Conservation (phyloP, 352 stramenopile genomes). For the Pelagophyceae sp. region DNA sequence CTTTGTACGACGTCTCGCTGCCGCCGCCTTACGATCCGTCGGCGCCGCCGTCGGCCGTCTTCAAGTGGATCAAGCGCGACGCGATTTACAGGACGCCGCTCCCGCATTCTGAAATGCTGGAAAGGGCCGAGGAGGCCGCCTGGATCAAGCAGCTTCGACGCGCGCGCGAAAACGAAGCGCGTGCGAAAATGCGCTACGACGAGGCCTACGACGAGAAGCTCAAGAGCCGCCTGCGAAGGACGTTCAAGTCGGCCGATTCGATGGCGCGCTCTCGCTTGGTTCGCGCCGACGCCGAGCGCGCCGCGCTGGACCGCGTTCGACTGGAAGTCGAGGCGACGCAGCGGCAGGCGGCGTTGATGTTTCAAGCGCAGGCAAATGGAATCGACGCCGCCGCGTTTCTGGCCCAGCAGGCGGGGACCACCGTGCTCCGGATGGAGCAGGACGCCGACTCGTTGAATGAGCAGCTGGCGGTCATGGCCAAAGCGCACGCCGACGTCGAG, state of each 20-base stretch:
- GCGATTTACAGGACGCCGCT: constrained; percentile 14
- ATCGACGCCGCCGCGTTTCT: constrained; percentile 3
- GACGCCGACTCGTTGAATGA: neutral
- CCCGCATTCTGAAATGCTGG: constrained; percentile 18
- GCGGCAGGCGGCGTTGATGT: neutral
- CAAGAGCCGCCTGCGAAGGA: constrained; percentile 11
- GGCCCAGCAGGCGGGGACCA: neutral
- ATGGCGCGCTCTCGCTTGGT: neutral
- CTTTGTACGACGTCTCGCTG: constrained; percentile 30
- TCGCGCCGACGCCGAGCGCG: neutral
- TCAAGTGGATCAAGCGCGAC: constrained; percentile 21
- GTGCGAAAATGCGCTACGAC: constrained; percentile 9
- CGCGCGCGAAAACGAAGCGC: constrained; percentile 1
- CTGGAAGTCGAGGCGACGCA: neutral
- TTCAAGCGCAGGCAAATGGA: neutral
- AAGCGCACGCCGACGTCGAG: constrained; percentile 2
- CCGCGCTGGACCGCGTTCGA: neutral
- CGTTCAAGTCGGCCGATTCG: neutral
- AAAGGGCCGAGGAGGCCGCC: constrained; percentile 13
- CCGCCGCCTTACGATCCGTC: neutral
- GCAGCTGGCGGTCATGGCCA: constrained; percentile 9
- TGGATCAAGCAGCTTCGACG: constrained; percentile 25
- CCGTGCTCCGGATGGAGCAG: neutral
- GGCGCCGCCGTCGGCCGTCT: neutral
- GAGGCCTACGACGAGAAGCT: neutral